Evolutionary conservation across 306 rosid species (phyloP), one percentile per base, ranked within the genome.

Genomic region (Medicago ruthenica): DNA sequence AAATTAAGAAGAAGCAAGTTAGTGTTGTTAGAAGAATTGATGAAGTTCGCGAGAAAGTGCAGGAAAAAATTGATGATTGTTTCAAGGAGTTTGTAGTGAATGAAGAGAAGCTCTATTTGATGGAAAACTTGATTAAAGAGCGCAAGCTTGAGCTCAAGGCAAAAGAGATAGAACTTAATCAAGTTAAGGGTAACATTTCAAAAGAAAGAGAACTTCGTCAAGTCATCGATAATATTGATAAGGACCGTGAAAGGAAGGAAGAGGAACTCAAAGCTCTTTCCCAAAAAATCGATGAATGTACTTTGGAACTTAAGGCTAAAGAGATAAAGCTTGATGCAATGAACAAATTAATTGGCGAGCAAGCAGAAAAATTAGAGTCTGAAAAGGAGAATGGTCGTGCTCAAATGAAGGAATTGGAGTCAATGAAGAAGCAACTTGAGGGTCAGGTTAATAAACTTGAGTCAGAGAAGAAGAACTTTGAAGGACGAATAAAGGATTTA

Each of bases 1-100:
- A 74, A 22, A 22, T 20, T 40, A 88, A 76, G 75, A 83, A 67
- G 34, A 9, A 13, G 0, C 13, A 45, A 45, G 51, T 45, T 45
- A 3, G 16, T 13, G 13, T 12, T 4, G 4, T 45, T 45, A 45
- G 51, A 45, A 45, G 16, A 45, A 45, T 45, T 13, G 14, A 12
- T 3, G 51, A 45, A 45, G 51, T n/a, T 11, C 11, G 14, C n/a
- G 14, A 8, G 15, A 3, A 44, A 44, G 14, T 45, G 16, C 51
- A 45, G 51, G 7, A 15, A 9, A 45, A 45, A 45, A 45, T 45
- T 13, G 51, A 45, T 11, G 51, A 45, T 11, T 13, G 51, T 45
- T 12, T 13, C 51, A 45, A 12, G 16, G 51, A 45, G 4, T 13
- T 45, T 45, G 51, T 45, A 45, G 16, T 45, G 6, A 45, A 45